Evolutionary conservation across 176 grass and related monocot species (phyloP), one percentile per base, ranked within the genome.

Genomic region (Rhynchospora breviuscula): DNA sequence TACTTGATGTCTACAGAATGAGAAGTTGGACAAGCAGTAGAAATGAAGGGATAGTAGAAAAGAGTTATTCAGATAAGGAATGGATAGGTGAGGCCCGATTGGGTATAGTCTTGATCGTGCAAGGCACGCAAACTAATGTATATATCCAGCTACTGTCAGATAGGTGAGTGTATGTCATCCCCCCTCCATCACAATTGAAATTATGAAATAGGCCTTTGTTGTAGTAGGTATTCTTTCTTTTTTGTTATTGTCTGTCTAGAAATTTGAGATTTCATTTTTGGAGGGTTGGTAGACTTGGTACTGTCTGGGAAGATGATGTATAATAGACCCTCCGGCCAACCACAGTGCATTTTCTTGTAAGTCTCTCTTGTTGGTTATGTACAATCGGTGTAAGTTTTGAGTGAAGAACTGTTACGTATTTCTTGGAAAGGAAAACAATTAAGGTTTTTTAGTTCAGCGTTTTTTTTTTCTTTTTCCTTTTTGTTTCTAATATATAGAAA

Each of bases 161-260:
- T 87, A 77, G 85, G 85, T 18, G 58, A 75, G 51, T 82, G 79
- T 83, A 83, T 78, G 67, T 77, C 60, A 51, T 74, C 58, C 23
- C 43, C 63, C 84, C 64, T 33, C 44, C 47, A 52, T 65, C 63
- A 66, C 25, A 71, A 87, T 83, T 73, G 33, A 71, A 22, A 64
- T 87, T 71, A 82, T 82, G n/a, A 83, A 87, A 82, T 76, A 81
- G 85, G 54, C 52, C 15, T 85, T 53, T 85, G 67, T 81, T 83
- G 66, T 63, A 87, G 67, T 63, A 71, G 76, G 78, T 66, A 87
- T 87, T 87, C 79, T 87, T 87, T 87, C 73, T 64, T 87, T 62
- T 59, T 58, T 35, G 40, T 80, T 86, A 45, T 72, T 64, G 33
- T 81, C 78, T 62, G 45, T 81, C 35, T 67, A 81, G 76, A 72